Evolutionary conservation across 2,329 filamentous ascomycete genomes (phyloP), one percentile per base, ranked within the genome.

Genomic region (Cladosporium sp.): DNA sequence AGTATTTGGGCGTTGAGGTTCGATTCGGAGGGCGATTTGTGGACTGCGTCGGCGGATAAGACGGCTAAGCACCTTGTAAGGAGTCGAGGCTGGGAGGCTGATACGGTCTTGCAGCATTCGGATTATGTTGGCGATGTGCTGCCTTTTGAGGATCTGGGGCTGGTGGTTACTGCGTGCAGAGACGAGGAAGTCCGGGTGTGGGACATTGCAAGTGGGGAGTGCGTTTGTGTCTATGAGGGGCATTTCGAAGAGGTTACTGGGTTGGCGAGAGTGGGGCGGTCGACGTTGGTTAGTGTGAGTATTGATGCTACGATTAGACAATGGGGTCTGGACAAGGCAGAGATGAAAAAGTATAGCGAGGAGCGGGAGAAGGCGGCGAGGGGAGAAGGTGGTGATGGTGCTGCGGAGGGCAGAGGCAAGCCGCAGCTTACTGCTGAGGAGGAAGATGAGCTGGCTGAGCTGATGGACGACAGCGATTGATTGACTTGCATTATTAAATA

Each of bases 201-300:
- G 94, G 90, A 97, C 76, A 63, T 70, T 8, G 63, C 65, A 8
- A 71, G 68, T 48, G 76, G 76, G 11, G 69, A 75, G 25, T 63
- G 75, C 67, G 66, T 76, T 1, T 74, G 74, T 43, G 68, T 69
- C 10, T 78, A 76, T 67, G 85, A 87, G 43, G 95, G 95, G 0
- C 95, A 99, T 79, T 98, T 88, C 74, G 93, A 99, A 74, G 95
- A 98, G 77, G 89, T 99, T 16, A 97, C 92, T 0, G 92, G 89
- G 39, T 79, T 98, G 51, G 82, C 90, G 1, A 76, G 93, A 30
- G 76, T 78, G 67, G 78, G 78, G 23, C 79, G 77, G 2, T 77
- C 77, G 53, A 79, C 75, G 4, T 80, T 96, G 13, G 87, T 91
- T 68, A 97, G 93, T 76, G 91, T 95, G 63, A 88, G 91, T 69